Percentiles rank a stretch among this genome's conserved stretches.
Conservation (phyloP, 208 protist genomes). For the Naegleria gruberi region DNA sequence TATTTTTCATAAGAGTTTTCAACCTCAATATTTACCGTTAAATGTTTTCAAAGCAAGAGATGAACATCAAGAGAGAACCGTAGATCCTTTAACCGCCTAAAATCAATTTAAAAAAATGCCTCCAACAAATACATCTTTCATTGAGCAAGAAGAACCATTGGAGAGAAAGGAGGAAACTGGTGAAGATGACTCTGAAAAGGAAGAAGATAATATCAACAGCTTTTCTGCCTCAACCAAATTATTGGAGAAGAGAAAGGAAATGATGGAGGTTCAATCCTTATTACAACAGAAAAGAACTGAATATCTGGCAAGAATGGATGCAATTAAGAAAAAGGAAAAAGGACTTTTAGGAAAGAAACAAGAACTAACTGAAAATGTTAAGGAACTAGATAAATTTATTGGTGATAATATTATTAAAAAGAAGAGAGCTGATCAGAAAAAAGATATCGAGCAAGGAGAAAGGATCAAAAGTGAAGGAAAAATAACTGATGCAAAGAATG, state of each 20-base stretch:
- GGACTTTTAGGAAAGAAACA: background rate
- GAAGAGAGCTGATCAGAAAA: slow-evolving; percentile 7
- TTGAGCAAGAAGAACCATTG: background rate
- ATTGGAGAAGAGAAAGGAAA: slow-evolving; percentile 13
- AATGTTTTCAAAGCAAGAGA: no score
- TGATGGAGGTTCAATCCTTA: background rate
- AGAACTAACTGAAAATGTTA: background rate
- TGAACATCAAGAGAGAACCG: no score
- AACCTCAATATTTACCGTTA: no score
- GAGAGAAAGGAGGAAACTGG: background rate
- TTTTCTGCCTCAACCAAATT: background rate
- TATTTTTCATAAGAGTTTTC: no score
- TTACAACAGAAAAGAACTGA: background rate
- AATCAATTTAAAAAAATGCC: no score
- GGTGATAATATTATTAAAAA: slow-evolving; percentile 8
- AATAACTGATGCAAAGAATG: background rate
- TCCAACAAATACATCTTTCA: no score
- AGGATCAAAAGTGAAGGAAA: background rate
- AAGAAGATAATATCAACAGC: background rate
- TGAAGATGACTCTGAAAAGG: background rate
- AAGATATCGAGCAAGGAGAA: background rate
- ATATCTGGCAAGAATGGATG: background rate
- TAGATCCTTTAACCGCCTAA: no score
- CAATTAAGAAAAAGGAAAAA: slow-evolving; percentile 1
- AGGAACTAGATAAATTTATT: slow-evolving; percentile 11